Conservation (phyloP, 2,329 filamentous ascomycete genomes). For the Aspergillus sp. region DNA sequence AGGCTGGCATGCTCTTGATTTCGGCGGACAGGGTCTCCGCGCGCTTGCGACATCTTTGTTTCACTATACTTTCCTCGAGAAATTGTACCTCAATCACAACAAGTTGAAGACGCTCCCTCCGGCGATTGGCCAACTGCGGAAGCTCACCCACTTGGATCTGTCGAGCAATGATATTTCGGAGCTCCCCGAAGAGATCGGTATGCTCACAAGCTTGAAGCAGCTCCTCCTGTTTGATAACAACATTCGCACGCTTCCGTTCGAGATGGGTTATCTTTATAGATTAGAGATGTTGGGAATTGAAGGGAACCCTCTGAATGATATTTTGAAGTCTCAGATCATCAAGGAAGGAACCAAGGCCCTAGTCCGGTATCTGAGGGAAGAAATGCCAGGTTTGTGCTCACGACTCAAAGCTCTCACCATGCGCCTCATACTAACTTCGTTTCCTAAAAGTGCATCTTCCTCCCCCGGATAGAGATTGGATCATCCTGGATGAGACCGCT, state of each 20-base stretch:
- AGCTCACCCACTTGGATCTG: conserved; percentile 79
- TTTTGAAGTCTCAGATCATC: conserved; percentile 77
- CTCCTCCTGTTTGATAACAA: conserved; percentile 89
- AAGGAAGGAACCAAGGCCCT: conserved; percentile 85
- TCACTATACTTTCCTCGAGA: conserved; percentile 82
- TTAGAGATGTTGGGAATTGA: conserved; percentile 89
- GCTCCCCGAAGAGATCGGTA: conserved; percentile 87
- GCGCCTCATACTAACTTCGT: conserved; percentile 22
- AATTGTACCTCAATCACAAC: conserved; percentile 92
- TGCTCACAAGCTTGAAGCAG: conserved; percentile 89
- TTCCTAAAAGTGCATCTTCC: conserved; percentile 68
- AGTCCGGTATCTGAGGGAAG: conserved; percentile 79
- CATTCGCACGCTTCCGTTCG: conserved; percentile 76
- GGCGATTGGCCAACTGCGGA: conserved; percentile 77
- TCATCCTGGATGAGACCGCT: conserved; percentile 66
- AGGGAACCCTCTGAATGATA: conserved; percentile 79
- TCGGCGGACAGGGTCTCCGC: conserved; percentile 92
- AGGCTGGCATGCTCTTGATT: conserved; percentile 90
- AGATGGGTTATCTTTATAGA: conserved; percentile 85
- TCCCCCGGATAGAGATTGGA: conserved; percentile 73
- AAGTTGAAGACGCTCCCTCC: conserved; percentile 78
- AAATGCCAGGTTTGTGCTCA: conserved; percentile 72
- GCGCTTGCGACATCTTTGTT: conserved; percentile 80
- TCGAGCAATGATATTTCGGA: conserved; percentile 83
- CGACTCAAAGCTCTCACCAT: neutral